Conservation (phyloP, 352 stramenopile species). For the Pythium inflatum region DNA sequence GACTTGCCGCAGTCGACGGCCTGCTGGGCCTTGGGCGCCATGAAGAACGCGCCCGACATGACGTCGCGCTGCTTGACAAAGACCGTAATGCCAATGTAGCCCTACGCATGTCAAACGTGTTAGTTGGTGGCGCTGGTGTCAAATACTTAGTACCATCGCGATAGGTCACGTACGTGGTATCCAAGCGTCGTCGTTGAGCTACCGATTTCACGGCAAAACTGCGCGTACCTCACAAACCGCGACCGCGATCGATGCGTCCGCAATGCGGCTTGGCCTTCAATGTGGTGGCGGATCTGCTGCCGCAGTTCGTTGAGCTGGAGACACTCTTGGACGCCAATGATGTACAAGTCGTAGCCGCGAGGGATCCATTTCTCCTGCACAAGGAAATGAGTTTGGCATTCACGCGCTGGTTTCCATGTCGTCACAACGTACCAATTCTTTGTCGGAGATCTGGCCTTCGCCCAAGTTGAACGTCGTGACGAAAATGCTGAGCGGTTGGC, state of each 20-base stretch:
- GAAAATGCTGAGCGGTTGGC: conserved; percentile 66
- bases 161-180: conserved; percentile 58
- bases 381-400: conserved; percentile 3
- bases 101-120: conserved; percentile 30
- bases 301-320: conserved; percentile 73
- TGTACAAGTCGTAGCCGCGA: conserved; percentile 80
- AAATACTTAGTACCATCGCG: background rate
- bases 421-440: conserved; percentile 37
- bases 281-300: conserved; percentile 58
- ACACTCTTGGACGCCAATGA: conserved; percentile 90
- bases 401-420: background rate
- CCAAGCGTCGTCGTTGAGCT: conserved; percentile 79
- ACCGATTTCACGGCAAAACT: conserved; percentile 82
- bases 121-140: background rate
- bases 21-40: conserved; percentile 70
- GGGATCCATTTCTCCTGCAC: conserved; percentile 81
- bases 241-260: conserved; percentile 31
- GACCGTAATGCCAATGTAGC: conserved; percentile 87
- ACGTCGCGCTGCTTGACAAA: conserved; percentile 85
- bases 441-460: conserved; percentile 60
- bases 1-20: conserved; percentile 81
- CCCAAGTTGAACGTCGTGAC: conserved; percentile 88
- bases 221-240: conserved; percentile 33
- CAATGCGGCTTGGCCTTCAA: conserved; percentile 49
- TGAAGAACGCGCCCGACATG: conserved; percentile 76